Evolutionary conservation across 495 filamentous ascomycete species (phyloP).

Genomic region (Penicillium paradoxum): DNA sequence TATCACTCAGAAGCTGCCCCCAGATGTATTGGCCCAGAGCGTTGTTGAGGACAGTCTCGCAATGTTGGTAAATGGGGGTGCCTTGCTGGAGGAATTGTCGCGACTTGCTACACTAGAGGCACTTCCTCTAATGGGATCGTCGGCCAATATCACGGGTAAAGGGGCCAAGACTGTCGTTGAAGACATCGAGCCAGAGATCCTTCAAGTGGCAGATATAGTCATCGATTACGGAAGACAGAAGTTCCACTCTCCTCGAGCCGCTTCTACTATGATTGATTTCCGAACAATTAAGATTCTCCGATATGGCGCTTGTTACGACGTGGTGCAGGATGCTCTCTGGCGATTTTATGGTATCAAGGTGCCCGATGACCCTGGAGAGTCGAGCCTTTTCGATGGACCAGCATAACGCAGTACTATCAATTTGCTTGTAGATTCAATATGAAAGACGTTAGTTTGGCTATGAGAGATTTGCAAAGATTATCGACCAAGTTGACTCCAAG

Average conservation of each 20-base stretch:
- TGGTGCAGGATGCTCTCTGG: slow-evolving; percentile 25
- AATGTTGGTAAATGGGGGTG: slow-evolving; percentile 27
- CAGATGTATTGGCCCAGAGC: slow-evolving; percentile 5
- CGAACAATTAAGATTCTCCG: slow-evolving; percentile 20
- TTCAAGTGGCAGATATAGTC: slow-evolving; percentile 22
- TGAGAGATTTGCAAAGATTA: too few species aligned
- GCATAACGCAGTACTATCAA: neutral
- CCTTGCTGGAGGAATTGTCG: slow-evolving; percentile 21
- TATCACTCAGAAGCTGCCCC: slow-evolving; percentile 6
- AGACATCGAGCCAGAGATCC: slow-evolving; percentile 29
- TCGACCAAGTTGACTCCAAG: neutral
- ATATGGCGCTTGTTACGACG: slow-evolving; percentile 30
- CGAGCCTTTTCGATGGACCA: slow-evolving; percentile 13
- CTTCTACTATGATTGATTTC: slow-evolving; percentile 34
- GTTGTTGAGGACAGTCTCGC: slow-evolving; percentile 17
- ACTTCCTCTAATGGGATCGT: slow-evolving; percentile 22
- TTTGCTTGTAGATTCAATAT: too few species aligned
- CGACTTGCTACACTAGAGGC: slow-evolving; percentile 12
- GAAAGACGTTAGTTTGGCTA: too few species aligned
- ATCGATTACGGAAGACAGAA: slow-evolving; percentile 28
- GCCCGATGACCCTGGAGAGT: slow-evolving; percentile 21
- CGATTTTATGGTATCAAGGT: slow-evolving; percentile 18
- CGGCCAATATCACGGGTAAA: slow-evolving; percentile 23
- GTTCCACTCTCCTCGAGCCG: slow-evolving; percentile 19
- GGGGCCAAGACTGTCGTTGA: slow-evolving; percentile 26